A percentile compares a stretch with the other conserved stretches of the same genome.
Evolutionary conservation across 23 red algal genomes (phyloP).

Genomic region (Gracilaria gracilis): DNA sequence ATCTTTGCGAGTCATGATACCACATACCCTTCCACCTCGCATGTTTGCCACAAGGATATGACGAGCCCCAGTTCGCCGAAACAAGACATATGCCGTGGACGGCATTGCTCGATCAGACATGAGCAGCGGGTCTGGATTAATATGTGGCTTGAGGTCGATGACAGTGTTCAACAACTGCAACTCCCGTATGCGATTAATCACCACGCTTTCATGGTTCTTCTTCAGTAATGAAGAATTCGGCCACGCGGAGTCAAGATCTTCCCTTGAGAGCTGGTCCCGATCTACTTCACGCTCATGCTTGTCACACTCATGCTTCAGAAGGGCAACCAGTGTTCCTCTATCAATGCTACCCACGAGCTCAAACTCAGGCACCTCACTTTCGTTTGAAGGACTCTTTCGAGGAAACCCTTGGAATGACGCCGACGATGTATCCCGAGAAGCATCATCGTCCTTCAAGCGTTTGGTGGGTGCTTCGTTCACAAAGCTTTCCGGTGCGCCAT

Average conservation of each 20-base stretch:
- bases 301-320: slow-evolving; percentile 58
- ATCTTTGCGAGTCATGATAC: slow-evolving; percentile 90
- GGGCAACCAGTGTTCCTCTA: slow-evolving; percentile 40
- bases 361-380: slow-evolving; percentile 28
- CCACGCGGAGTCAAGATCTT: slow-evolving; percentile 76
- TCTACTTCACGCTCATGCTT: slow-evolving; percentile 13
- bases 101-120: slow-evolving; percentile 77
- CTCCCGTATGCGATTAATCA: slow-evolving; percentile 47
- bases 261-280: slow-evolving; percentile 31
- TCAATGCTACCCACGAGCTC: slow-evolving; percentile 50
- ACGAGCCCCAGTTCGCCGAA: slow-evolving; percentile 79
- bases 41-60: slow-evolving; percentile 81
- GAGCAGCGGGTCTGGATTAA: slow-evolving; percentile 84
- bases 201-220: slow-evolving; percentile 26
- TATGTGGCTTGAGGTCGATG: slow-evolving; percentile 76
- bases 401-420: neutral
- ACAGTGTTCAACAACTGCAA: slow-evolving; percentile 12
- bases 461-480: neutral
- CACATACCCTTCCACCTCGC: slow-evolving; percentile 68
- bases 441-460: neutral
- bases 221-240: slow-evolving; percentile 58
- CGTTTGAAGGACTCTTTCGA: neutral
- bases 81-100: slow-evolving; percentile 50
- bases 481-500: neutral
- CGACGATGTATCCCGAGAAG: neutral